Evolutionary conservation across 2,329 filamentous ascomycete genomes (phyloP).

Genomic region (Penicillium palitans): DNA sequence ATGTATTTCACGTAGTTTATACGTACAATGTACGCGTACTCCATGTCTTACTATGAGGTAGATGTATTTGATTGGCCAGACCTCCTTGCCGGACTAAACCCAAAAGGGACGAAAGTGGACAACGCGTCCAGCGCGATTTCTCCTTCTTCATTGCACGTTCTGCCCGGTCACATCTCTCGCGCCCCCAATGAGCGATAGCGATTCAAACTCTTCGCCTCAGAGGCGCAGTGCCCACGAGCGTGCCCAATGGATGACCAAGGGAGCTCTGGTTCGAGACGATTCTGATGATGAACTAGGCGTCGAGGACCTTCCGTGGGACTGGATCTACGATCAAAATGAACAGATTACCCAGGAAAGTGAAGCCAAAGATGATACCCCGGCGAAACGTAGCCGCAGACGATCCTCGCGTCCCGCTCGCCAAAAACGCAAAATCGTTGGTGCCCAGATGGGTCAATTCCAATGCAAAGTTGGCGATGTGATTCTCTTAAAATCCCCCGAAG

Average conservation of each 20-base stretch:
- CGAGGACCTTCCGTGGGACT: conserved; percentile 74
- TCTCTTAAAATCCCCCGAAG: conserved; percentile 81
- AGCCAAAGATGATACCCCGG: conserved; percentile 4
- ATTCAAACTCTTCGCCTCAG: conserved; percentile 18
- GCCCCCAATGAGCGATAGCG: conserved; percentile 11
- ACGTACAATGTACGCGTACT: neutral
- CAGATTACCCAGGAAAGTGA: conserved; percentile 24
- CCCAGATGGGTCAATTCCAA: conserved; percentile 76
- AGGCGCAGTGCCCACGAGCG: conserved; percentile 35
- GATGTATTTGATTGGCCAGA: conserved; percentile 19
- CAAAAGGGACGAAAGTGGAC: conserved; percentile 35
- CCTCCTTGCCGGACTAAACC: conserved; percentile 25
- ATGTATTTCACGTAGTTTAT: neutral
- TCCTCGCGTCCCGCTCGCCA: conserved; percentile 33
- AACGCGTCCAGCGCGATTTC: conserved; percentile 33
- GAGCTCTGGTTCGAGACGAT: conserved; percentile 70
- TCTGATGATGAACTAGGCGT: conserved; percentile 83
- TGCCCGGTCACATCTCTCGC: neutral
- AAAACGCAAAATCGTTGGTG: conserved; percentile 67
- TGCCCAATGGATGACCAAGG: conserved; percentile 55
- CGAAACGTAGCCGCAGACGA: conserved; percentile 31
- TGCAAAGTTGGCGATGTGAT: conserved; percentile 81
- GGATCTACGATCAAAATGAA: conserved; percentile 60
- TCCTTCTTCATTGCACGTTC: conserved; percentile 11
- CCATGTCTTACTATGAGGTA: neutral